Conservation (phyloP, 768 basidiomycete species). For the Pisolithus microcarpus region DNA sequence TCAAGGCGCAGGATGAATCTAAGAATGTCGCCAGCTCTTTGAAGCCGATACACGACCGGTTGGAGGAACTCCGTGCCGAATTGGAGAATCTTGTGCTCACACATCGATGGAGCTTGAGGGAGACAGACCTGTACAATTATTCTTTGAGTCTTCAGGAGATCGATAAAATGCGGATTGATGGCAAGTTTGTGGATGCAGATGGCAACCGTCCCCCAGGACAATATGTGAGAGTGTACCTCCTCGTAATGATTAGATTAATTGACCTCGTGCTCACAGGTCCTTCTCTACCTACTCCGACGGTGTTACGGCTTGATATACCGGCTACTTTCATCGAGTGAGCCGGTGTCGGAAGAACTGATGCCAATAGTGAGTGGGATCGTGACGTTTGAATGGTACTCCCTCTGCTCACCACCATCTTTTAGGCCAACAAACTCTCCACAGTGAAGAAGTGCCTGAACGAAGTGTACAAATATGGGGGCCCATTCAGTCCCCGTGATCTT, state of each 20-base stretch:
- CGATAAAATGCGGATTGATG: constrained; percentile 94
- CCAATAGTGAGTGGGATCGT: constrained; percentile 58
- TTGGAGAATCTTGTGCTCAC: constrained; percentile 90
- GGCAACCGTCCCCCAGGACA: constrained; percentile 90
- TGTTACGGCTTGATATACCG: constrained; percentile 97
- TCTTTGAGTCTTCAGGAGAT: constrained; percentile 91
- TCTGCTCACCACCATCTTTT: not conserved
- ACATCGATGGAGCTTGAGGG: constrained; percentile 93
- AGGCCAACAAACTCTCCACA: constrained; percentile 96
- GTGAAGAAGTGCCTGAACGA: constrained; percentile 97
- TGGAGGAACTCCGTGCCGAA: constrained; percentile 78
- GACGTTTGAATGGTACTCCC: not conserved
- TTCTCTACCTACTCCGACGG: constrained; percentile 86
- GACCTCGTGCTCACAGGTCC: constrained; percentile 46
- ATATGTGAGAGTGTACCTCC: constrained; percentile 61
- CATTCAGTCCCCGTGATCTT: constrained; percentile 84
- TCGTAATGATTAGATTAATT: not conserved
- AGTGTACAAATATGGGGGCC: constrained; percentile 90
- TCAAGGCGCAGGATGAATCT: constrained; percentile 86
- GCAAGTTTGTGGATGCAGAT: constrained; percentile 93
- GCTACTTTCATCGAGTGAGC: constrained; percentile 89
- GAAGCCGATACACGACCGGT: constrained; percentile 89
- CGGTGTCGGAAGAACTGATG: constrained; percentile 97
- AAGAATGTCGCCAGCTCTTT: constrained; percentile 80
- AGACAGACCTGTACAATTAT: constrained; percentile 92